These are phyloP conservation scores for Wickerhamomyces silvicola DNA, from an alignment of 805 yeast genomes.

Conservation along the genomic window DNA sequence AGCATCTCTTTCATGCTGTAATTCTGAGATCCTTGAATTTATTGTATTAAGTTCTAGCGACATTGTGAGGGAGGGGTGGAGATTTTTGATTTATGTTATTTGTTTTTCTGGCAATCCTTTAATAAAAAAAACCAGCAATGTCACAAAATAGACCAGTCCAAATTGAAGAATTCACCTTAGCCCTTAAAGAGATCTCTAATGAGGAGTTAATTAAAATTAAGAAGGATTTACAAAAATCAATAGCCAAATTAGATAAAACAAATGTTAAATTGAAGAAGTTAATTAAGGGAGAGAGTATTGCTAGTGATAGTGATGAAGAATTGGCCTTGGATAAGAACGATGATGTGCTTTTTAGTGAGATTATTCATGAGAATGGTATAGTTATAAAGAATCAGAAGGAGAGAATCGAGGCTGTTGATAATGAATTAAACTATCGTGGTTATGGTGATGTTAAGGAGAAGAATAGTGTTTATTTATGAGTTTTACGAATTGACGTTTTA, in stretches of 20 bases:
- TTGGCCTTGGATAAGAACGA: slow-evolving; percentile 34
- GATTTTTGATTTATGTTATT: too few relatives aligned
- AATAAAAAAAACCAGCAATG: too few relatives aligned
- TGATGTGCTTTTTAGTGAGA: slow-evolving; percentile 43
- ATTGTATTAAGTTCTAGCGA: too few relatives aligned
- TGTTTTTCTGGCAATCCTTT: too few relatives aligned
- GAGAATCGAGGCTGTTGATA: slow-evolving; percentile 37
- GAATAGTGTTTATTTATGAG: slow-evolving; percentile 26
- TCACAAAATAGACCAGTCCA: slow-evolving; percentile 28
- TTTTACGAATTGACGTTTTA: not conserved
- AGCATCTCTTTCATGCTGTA: too few relatives aligned
- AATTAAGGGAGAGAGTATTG: slow-evolving; percentile 26
- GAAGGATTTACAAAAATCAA: slow-evolving; percentile 32
- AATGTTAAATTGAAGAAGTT: slow-evolving; percentile 41
- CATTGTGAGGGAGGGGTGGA: too few relatives aligned
- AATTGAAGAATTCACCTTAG: slow-evolving; percentile 41
- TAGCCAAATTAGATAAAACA: slow-evolving; percentile 43
- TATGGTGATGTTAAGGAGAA: slow-evolving; percentile 30
- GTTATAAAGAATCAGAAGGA: slow-evolving; percentile 47
- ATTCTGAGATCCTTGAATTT: too few relatives aligned
- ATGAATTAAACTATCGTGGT: slow-evolving; percentile 43
- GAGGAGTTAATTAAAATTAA: slow-evolving; percentile 32
- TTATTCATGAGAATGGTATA: slow-evolving; percentile 47
- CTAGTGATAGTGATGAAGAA: slow-evolving; percentile 20
- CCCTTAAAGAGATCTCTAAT: slow-evolving; percentile 48